phyloP scores from a whole-genome alignment of 257 asterid species.

The Phtheirospermum japonicum region DNA sequence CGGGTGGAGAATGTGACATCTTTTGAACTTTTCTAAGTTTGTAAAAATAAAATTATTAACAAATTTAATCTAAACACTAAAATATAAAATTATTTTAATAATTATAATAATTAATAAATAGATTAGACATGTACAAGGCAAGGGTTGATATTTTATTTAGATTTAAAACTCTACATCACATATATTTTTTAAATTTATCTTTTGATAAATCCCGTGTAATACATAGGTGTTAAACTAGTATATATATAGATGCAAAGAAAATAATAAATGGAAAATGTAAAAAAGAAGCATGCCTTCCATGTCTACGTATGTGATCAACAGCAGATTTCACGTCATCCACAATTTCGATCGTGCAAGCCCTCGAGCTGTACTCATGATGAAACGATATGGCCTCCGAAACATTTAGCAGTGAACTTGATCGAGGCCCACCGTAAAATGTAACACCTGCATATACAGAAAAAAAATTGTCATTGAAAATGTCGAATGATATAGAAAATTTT shows the following conservation, averaged over 20 bases:
- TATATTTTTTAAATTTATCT: too few relatives aligned
- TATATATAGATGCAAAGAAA: neutral
- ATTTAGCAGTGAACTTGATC: constrained; percentile 41
- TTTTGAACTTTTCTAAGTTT: too few relatives aligned
- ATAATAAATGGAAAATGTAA: neutral
- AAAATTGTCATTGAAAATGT: neutral
- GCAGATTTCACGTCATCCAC: constrained; percentile 54
- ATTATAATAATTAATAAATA: too few relatives aligned
- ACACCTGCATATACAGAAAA: constrained; percentile 38
- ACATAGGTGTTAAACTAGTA: too few relatives aligned
- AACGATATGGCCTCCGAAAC: constrained; percentile 36
- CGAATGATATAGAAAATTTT: neutral
- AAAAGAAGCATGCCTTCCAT: constrained; percentile 49
- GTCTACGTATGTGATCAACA: constrained; percentile 43
- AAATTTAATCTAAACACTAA: too few relatives aligned
- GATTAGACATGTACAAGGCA: too few relatives aligned
- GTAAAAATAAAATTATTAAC: too few relatives aligned
- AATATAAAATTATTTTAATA: too few relatives aligned
- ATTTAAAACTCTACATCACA: too few relatives aligned
- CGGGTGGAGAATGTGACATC: too few relatives aligned
- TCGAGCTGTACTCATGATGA: constrained; percentile 58
- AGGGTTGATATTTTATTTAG: too few relatives aligned
- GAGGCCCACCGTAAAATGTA: constrained; percentile 51
- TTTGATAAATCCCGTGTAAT: too few relatives aligned
- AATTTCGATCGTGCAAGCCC: constrained; percentile 56